Base-by-base conservation (phyloP, 2,329 filamentous ascomycete species). In the Sporothrix brunneoviolacea region DNA sequence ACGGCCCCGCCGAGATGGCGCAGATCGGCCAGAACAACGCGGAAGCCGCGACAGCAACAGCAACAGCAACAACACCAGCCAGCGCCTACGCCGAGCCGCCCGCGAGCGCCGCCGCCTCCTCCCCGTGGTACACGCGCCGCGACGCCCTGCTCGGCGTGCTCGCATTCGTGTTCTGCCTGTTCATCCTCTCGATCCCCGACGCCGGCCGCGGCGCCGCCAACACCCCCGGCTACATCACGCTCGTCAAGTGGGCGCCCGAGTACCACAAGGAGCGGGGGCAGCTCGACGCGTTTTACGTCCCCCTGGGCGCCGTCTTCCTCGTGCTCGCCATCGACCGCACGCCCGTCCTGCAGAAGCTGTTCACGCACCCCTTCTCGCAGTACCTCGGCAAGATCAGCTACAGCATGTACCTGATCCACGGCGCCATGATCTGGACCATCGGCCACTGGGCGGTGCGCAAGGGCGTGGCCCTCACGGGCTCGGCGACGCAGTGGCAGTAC, bases 351-450 rank as follows among this genome's bases (percentile, higher is more conserved):
- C 63, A 65, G 40, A 19, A 43, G 8, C 48, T 59, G 1, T 66
- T 65, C 51, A 66, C 59, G 3, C 62, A 57, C 7, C 50, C 52
- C 2, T 46, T 64, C 5, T 39, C 55, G 19, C 55, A 55, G 50
- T 83, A 83, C 62, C 65, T 83, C 4, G 80, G 80, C 53, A 74
- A 73, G 59, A 75, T 83, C 56, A 81, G 77, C 46, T 83, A 79
- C 59, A 73, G 76, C 44, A 61, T 83, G 27, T 83, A 83, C 62
- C 70, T 83, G 12, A 74, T 82, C 67, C 80, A 83, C 61, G 77
- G 78, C 1, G 74, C 76, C 4, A 69, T 74, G 3, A 69, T 76
- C 59, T 76, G 80, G 57, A 71, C 71, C 2, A 57, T 75, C 18
- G 77, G 78, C 9, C 79, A 73, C 62, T 52, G 46, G 51, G 40